Evolutionary conservation across 2,329 filamentous ascomycete genomes (phyloP), one percentile per base, ranked within the genome.

Genomic region (Aspergillus sp.): DNA sequence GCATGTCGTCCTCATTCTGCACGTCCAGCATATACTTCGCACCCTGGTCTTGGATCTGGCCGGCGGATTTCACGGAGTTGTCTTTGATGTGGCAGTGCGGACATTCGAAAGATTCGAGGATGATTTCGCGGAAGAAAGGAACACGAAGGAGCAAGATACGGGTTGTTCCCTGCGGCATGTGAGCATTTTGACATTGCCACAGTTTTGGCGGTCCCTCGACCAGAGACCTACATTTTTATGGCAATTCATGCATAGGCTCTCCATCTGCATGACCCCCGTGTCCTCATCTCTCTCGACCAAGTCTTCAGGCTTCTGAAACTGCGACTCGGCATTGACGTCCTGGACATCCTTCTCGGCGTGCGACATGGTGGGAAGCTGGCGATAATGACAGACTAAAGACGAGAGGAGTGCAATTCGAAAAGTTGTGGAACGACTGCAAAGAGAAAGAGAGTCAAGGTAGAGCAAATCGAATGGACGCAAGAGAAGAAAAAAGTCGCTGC

Each of bases 81-180:
- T 96, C 94, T 45, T 82, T 78, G 63, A 89, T 81, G 55, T 78
- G 69, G 67, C 91, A 98, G 62, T 95, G 77, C 4, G 85, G 78
- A 69, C 91, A 98, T 45, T 76, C 75, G 62, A 98, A 98, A 41
- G 89, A 96, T 80, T 95, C 94, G 60, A 98, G 76, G 51, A 98
- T 86, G 42, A 98, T 80, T 61, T 98, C 89, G 66, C 86, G 86
- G 70, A 98, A 98, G 71, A 86, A 96, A 11, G 91, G 91, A 35
- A 98, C 95, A 44, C 78, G 78, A 11, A 93, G 93, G 34, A 98
- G 77, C 26, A 98, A 77, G 14, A 98, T 74, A 37, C 81, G 75
- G 10, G 91, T 98, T 1, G 69, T 75, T 50, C 91, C 91, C 83
- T 93, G 40, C 4, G 24, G 2, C 12, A n/a, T 10, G 2, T 24